A percentile compares a stretch with the other conserved stretches of the same genome.
phyloP scores from a whole-genome alignment of 2,329 filamentous ascomycete species.

The Leptodontidium sp. region DNA sequence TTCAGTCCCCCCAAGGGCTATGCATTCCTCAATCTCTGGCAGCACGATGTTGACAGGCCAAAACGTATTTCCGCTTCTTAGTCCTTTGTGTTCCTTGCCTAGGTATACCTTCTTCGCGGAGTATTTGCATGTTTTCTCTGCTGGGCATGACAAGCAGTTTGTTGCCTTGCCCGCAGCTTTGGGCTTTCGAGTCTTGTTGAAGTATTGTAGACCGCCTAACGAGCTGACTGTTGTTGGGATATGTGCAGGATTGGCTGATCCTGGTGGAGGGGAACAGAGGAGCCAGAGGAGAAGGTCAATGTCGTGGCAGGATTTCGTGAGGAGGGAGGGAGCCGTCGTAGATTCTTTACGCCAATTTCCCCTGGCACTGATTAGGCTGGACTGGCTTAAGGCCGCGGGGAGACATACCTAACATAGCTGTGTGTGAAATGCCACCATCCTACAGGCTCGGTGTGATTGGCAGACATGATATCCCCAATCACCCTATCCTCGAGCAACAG shows the following conservation, averaged over 20 bases:
- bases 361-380: conserved; percentile 49
- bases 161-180: conserved; percentile 76
- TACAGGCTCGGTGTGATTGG: conserved; percentile 93
- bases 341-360: conserved; percentile 92
- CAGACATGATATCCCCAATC: conserved; percentile 84
- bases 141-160: conserved; percentile 84
- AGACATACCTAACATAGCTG: conserved; percentile 75
- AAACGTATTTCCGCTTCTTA: conserved; percentile 70
- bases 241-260: conserved; percentile 62
- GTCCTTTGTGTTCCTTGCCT: conserved; percentile 56
- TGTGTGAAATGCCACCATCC: conserved; percentile 97
- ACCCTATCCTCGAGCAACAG: conserved; percentile 77
- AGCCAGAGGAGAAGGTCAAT: conserved; percentile 94
- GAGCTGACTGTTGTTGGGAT: conserved; percentile 80
- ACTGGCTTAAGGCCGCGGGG: not conserved
- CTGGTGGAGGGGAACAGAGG: conserved; percentile 68
- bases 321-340: conserved; percentile 78
- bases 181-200: conserved; percentile 80
- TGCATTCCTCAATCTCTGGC: conserved; percentile 86
- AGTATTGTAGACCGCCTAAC: conserved; percentile 79
- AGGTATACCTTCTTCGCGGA: conserved; percentile 79
- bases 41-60: conserved; percentile 94
- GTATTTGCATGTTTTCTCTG: conserved; percentile 80
- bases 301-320: conserved; percentile 97
- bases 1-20: conserved; percentile 53